phyloP scores from a whole-genome alignment of 163 green algal genomes.

The Chlorella variabilis region DNA sequence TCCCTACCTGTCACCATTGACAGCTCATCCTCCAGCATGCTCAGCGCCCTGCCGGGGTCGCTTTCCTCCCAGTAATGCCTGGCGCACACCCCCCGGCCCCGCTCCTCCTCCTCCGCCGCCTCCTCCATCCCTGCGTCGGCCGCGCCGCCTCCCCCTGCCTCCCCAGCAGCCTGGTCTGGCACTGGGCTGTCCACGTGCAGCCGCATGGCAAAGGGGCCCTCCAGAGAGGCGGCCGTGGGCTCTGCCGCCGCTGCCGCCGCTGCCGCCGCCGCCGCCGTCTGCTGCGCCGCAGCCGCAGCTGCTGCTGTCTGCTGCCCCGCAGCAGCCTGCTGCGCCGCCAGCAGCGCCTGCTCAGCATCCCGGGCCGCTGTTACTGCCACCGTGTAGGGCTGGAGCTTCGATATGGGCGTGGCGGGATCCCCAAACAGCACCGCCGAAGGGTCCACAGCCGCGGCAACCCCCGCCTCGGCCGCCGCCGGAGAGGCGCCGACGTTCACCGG shows the following conservation, averaged over 20 bases:
- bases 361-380: not conserved
- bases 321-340: not conserved
- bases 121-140: not conserved
- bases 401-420: conserved; percentile 9
- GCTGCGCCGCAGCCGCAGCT: not conserved
- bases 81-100: not conserved
- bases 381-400: conserved; percentile 9
- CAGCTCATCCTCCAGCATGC: conserved; percentile 80
- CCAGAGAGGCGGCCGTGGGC: not conserved
- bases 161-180: not conserved
- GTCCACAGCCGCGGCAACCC: not conserved
- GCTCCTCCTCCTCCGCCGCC: not conserved
- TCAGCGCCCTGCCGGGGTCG: conserved; percentile 64
- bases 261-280: not conserved
- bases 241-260: not conserved
- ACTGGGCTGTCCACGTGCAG: not conserved
- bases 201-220: conserved; percentile 13
- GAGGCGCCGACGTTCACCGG: not conserved
- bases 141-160: not conserved
- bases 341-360: not conserved
- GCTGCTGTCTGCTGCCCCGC: not conserved
- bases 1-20: conserved; percentile 21
- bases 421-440: not conserved
- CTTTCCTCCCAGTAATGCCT: conserved; percentile 51
- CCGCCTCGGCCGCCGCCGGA: not conserved